These are phyloP conservation scores for Paramecium tetraurelia DNA, from an alignment of 73 alveolate genomes.

Conservation along the genomic window DNA sequence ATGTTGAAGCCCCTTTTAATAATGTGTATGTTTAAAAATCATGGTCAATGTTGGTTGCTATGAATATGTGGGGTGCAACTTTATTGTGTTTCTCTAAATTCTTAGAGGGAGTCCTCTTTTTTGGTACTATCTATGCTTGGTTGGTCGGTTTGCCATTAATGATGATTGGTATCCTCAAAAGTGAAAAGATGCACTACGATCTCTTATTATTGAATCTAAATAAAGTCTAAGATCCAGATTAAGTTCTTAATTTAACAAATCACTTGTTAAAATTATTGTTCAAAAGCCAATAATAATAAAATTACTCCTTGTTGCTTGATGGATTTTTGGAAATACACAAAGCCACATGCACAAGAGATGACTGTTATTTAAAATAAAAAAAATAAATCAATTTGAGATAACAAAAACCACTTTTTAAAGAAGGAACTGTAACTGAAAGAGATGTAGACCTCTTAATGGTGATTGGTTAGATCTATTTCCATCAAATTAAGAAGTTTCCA, in stretches of 20 bases:
- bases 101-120: conserved; percentile 50
- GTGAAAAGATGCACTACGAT: conserved; percentile 39
- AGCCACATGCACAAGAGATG: conserved; percentile 57
- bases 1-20: conserved; percentile 54
- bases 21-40: conserved; percentile 22
- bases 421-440: conserved; percentile 45
- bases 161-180: conserved; percentile 15
- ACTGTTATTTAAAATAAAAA: conserved; percentile 53
- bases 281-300: not conserved
- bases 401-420: conserved; percentile 19
- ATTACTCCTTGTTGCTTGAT: conserved; percentile 35
- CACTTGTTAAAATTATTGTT: conserved; percentile 20
- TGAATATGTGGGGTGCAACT: conserved; percentile 58
- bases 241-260: not conserved
- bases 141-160: conserved; percentile 48
- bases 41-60: conserved; percentile 47
- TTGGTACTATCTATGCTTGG: conserved; percentile 62
- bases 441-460: conserved; percentile 42
- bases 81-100: conserved; percentile 52
- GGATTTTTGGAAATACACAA: conserved; percentile 58
- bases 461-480: conserved; percentile 42
- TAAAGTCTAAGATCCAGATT: conserved; percentile 47
- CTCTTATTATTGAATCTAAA: conserved; percentile 40
- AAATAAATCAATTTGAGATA: conserved; percentile 18
- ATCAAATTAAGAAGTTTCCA: conserved; percentile 53